Conservation (phyloP, 352 stramenopile species). For the Pythium periplocum region DNA sequence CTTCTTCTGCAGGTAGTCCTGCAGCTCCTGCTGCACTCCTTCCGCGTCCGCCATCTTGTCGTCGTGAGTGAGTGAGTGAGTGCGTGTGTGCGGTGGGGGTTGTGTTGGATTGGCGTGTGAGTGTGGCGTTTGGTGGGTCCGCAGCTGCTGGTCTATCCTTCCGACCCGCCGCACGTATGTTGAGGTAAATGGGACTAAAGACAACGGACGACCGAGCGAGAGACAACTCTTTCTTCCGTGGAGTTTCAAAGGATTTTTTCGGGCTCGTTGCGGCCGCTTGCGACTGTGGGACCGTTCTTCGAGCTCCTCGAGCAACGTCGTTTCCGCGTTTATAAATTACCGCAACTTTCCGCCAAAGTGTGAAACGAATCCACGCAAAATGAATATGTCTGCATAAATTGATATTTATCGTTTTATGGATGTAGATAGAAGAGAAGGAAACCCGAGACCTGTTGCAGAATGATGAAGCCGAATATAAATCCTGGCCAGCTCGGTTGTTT, state of each 20-base stretch:
- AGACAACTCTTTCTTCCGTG: constrained; percentile 7
- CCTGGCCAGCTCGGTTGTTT: too few relatives aligned
- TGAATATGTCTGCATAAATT: background rate
- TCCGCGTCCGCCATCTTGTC: constrained; percentile 74
- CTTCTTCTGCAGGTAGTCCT: constrained; percentile 90
- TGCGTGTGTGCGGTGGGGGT: background rate
- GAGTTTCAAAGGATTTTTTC: constrained; percentile 20
- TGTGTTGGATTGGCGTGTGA: background rate
- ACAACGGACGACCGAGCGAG: background rate
- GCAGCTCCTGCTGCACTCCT: constrained; percentile 86
- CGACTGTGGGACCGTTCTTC: constrained; percentile 6
- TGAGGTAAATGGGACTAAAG: too few relatives aligned
- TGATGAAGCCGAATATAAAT: too few relatives aligned
- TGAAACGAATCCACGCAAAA: constrained; percentile 12
- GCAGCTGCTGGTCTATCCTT: too few relatives aligned
- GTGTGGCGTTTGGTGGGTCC: too few relatives aligned
- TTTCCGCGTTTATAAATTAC: constrained; percentile 20
- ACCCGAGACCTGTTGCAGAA: too few relatives aligned
- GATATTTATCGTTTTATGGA: background rate
- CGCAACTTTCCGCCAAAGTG: constrained; percentile 1
- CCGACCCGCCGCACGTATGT: too few relatives aligned
- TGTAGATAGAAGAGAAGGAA: too few relatives aligned
- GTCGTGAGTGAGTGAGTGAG: too few relatives aligned
- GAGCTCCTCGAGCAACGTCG: constrained; percentile 18
- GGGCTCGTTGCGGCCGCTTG: constrained; percentile 5